These are phyloP conservation scores for Candida tropicalis DNA, from an alignment of 1,139 yeast genomes.

Conservation along the genomic window DNA sequence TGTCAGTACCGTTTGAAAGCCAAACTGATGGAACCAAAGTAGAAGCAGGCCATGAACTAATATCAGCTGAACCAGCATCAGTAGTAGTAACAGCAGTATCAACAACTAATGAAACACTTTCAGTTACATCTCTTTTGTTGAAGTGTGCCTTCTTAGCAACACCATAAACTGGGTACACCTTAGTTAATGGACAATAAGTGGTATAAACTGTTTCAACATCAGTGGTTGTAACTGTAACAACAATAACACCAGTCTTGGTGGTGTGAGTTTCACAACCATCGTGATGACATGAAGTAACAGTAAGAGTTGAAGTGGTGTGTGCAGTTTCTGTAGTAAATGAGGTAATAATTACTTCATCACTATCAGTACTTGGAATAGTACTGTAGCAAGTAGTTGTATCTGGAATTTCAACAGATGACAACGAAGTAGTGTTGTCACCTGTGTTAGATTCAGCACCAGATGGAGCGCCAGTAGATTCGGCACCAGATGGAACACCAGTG, in stretches of 20 bases:
- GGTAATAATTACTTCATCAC: slow-evolving; percentile 9
- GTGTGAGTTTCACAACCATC: slow-evolving; percentile 20
- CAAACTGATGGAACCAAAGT: slow-evolving; percentile 1
- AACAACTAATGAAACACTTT: neutral
- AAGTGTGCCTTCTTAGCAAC: neutral
- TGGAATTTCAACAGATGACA: slow-evolving; percentile 3
- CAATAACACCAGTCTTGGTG: slow-evolving; percentile 28
- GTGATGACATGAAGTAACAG: slow-evolving; percentile 24
- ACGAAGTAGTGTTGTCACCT: too few species aligned
- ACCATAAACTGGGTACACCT: neutral
- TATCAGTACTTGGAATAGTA: slow-evolving; percentile 7
- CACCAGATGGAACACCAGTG: slow-evolving; percentile 16
- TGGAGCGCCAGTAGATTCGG: slow-evolving; percentile 1
- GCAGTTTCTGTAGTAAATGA: slow-evolving; percentile 10
- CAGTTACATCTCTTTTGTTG: slow-evolving; percentile 1
- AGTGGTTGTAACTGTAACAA: slow-evolving; percentile 14
- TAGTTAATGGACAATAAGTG: slow-evolving; percentile 22
- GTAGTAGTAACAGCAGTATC: neutral
- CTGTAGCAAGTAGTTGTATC: slow-evolving; percentile 3
- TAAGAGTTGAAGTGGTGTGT: slow-evolving; percentile 18
- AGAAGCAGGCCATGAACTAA: neutral
- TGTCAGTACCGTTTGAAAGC: neutral
- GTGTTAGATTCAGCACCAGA: neutral
- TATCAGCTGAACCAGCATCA: neutral
- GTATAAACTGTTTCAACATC: slow-evolving; percentile 25